These are phyloP conservation scores for Eucalyptus lansdowneana DNA, from an alignment of 345 rosid species.

Conservation along the genomic window DNA sequence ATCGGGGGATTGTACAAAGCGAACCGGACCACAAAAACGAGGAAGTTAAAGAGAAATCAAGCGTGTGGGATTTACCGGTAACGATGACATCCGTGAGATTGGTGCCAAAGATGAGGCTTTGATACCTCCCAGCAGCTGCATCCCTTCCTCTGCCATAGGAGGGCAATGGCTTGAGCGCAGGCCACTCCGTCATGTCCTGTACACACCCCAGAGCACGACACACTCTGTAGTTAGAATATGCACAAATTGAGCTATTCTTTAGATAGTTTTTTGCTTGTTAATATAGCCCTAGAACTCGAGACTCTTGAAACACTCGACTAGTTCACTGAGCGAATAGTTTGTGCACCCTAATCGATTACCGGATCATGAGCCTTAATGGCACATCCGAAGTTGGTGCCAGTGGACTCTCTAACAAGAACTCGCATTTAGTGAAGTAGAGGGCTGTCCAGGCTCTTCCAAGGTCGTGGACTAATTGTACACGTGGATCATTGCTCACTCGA, in stretches of 20 bases:
- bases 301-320: neutral
- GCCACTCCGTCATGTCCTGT: slow-evolving; percentile 60
- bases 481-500: neutral
- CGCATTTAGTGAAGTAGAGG: neutral
- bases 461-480: neutral
- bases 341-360: neutral
- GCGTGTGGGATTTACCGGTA: slow-evolving; percentile 27
- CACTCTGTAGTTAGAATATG: neutral
- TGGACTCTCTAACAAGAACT: neutral
- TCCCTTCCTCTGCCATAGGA: slow-evolving; percentile 95
- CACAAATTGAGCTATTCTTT: neutral
- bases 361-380: neutral
- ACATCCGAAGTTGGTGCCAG: neutral
- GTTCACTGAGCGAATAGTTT: neutral
- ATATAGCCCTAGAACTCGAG: neutral
- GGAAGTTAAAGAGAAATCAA: neutral
- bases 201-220: neutral
- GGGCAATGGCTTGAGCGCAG: slow-evolving; percentile 61
- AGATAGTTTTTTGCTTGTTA: neutral
- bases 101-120: slow-evolving; percentile 75
- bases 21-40: neutral
- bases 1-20: neutral
- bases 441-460: neutral
- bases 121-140: slow-evolving; percentile 70
- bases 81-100: slow-evolving; percentile 79